These are phyloP conservation scores for Ophiostoma fasciatum DNA, from an alignment of 2,329 filamentous ascomycete species.

Conservation along the genomic window DNA sequence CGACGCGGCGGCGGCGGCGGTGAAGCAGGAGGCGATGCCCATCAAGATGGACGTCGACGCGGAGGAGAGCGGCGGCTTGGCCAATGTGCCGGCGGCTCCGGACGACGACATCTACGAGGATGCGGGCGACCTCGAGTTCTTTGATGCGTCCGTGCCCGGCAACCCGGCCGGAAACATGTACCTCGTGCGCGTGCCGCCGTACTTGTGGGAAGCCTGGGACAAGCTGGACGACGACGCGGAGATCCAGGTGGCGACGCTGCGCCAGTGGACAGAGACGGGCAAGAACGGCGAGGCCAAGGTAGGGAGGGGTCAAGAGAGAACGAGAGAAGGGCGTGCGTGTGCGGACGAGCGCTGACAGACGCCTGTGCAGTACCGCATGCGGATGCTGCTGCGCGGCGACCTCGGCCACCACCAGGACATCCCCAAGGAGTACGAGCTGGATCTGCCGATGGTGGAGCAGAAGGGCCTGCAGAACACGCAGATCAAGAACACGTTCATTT, in stretches of 20 bases:
- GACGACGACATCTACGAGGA: conserved; percentile 56
- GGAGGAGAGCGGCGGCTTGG: conserved; percentile 7
- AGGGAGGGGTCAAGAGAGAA: neutral
- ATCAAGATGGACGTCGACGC: conserved; percentile 29
- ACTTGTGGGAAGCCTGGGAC: conserved; percentile 68
- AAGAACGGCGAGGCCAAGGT: conserved; percentile 34
- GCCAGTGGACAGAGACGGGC: conserved; percentile 40
- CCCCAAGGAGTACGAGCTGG: conserved; percentile 80
- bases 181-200: conserved; percentile 63
- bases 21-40: conserved; percentile 12
- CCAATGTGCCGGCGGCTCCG: conserved; percentile 16
- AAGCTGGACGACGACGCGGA: conserved; percentile 66
- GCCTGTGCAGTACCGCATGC: conserved; percentile 22
- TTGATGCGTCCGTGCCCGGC: conserved; percentile 17
- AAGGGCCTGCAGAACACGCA: conserved; percentile 23
- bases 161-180: conserved; percentile 38
- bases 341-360: neutral
- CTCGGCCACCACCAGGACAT: conserved; percentile 55
- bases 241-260: conserved; percentile 65
- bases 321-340: no score
- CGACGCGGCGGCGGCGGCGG: conserved; percentile 2
- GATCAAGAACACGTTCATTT: conserved; percentile 80
- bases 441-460: conserved; percentile 40
- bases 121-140: conserved; percentile 48
- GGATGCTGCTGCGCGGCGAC: conserved; percentile 54